These are phyloP conservation scores for Abrus pulchellus DNA, from an alignment of 306 rosid genomes.

Conservation along the genomic window DNA sequence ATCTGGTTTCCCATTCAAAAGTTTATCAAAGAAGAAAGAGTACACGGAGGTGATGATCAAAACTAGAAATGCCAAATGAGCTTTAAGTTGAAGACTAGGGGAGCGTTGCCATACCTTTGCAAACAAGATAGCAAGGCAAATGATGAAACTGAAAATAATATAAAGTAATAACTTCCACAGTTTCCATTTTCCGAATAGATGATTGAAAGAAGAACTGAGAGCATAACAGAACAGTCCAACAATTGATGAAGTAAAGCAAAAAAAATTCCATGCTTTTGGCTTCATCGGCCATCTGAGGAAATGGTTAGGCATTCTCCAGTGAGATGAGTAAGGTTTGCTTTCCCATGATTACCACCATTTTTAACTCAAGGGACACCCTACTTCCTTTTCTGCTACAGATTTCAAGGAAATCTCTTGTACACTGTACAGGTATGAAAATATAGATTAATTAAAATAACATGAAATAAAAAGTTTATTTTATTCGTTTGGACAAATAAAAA, in stretches of 20 bases:
- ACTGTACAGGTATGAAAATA: too few species aligned
- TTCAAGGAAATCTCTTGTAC: too few species aligned
- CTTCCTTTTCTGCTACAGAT: too few species aligned
- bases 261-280: neutral
- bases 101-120: neutral
- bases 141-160: neutral
- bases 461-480: too few species aligned
- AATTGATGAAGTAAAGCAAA: neutral
- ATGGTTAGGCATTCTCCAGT: neutral
- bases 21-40: neutral
- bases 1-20: constrained; percentile 18
- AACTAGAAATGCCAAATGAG: neutral
- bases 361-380: too few species aligned
- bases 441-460: too few species aligned
- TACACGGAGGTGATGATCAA: neutral
- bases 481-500: too few species aligned
- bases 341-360: too few species aligned
- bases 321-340: neutral
- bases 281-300: neutral
- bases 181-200: constrained; percentile 13
- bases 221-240: constrained; percentile 19
- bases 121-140: neutral
- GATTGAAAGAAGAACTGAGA: constrained; percentile 33
- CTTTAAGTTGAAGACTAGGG: neutral
- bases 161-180: neutral